Evolutionary conservation across 768 basidiomycete genomes (phyloP), one percentile per base, ranked within the genome.

Genomic region (Mycena galericulata): DNA sequence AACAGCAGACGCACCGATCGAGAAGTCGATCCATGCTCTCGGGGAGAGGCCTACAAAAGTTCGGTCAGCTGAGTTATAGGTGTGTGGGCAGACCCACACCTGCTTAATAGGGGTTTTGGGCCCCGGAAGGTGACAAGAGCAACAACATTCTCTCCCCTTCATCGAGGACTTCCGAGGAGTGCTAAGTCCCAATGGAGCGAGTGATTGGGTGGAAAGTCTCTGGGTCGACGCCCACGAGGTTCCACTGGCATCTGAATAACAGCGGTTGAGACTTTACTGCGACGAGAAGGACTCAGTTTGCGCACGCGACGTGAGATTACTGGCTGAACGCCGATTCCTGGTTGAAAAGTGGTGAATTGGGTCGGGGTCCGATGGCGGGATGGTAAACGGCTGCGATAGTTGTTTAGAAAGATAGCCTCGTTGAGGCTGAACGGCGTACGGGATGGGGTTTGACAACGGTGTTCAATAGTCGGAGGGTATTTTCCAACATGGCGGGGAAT

Each of bases 351-450:
- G 53, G 41, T 68, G 70, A 22, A 53, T 36, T 3, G 70, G 70
- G 53, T 72, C 63, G 18, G 70, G 65, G 41, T 72, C 70, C 11
- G 70, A 72, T 8, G 66, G 67, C 43, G 70, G 70, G 34, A 72
- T 65, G 53, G 29, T 41, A 24, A 68, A 68, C 45, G 29, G 61
- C 69, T 70, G 22, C 49, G n/a, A n/a, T n/a, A n/a, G n/a, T n/a
- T n/a, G n/a, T n/a, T n/a, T n/a, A n/a, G n/a, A n/a, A n/a, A n/a
- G n/a, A n/a, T n/a, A n/a, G n/a, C n/a, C n/a, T n/a, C n/a, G 2
- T 29, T 17, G 32, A 54, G 4, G 11, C 20, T 60, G n/a, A 15
- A 27, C 43, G n/a, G 55, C 53, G 53, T 43, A 64, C 62, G 12
- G 68, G 68, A 18, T 69, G 57, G 36, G 46, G 34, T 20, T 47